A percentile compares a stretch with the other conserved stretches of the same genome.
These are phyloP conservation scores for Alternaria conjuncta DNA, from an alignment of 2,329 filamentous ascomycete genomes.

Conservation along the genomic window DNA sequence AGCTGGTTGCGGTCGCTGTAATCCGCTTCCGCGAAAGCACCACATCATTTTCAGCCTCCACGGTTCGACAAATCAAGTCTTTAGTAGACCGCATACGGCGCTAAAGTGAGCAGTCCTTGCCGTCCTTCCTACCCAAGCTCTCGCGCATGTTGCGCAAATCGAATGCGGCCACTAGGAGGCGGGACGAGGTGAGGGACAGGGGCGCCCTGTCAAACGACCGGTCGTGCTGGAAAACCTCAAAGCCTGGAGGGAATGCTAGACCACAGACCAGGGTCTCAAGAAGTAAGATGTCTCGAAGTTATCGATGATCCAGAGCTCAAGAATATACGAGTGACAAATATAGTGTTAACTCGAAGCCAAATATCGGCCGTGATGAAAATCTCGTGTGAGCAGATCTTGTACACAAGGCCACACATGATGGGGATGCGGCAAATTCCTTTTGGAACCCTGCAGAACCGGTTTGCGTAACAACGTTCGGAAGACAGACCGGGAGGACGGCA, in stretches of 20 bases:
- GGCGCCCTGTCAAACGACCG: constrained; percentile 4
- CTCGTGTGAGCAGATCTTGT: neutral
- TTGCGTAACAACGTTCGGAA: constrained; percentile 23
- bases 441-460: constrained; percentile 3
- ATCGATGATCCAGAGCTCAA: neutral
- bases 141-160: constrained; percentile 1
- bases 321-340: neutral
- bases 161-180: constrained; percentile 19
- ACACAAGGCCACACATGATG: neutral
- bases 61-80: constrained; percentile 26
- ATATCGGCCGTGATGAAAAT: neutral
- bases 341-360: neutral
- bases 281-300: neutral
- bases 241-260: neutral
- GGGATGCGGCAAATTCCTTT: neutral
- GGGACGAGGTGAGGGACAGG: constrained; percentile 8
- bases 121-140: neutral
- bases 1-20: constrained; percentile 27
- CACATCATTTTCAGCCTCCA: constrained; percentile 12
- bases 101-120: constrained; percentile 12
- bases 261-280: neutral
- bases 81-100: constrained; percentile 15
- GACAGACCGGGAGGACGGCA: constrained; percentile 8
- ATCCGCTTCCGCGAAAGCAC: constrained; percentile 42
- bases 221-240: neutral